Conservation (phyloP, 1,284 basidiomycete genomes). For the Abortiporus biennis region DNA sequence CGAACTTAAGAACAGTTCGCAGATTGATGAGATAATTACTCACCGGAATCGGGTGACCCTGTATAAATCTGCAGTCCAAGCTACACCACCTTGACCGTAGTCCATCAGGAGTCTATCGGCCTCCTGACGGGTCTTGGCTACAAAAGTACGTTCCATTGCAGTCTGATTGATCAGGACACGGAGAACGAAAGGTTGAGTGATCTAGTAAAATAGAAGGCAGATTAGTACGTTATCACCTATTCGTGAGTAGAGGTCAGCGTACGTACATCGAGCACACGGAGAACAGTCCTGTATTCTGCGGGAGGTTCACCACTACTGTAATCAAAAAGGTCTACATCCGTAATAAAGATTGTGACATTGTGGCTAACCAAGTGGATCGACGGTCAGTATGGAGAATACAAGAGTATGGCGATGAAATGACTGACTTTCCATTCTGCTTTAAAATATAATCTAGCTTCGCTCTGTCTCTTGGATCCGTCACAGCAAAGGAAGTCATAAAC, state of each 20-base stretch:
- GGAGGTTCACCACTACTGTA: conserved; percentile 66
- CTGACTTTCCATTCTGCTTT: conserved; percentile 50
- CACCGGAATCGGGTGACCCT: conserved; percentile 57
- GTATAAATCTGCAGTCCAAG: conserved; percentile 57
- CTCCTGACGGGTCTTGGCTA: conserved; percentile 56
- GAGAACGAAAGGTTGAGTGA: conserved; percentile 70
- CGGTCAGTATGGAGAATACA: neutral
- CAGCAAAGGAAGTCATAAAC: conserved; percentile 69
- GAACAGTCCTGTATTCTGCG: conserved; percentile 59
- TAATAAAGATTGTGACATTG: conserved; percentile 49
- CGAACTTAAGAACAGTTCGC: neutral
- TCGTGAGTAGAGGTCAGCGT: neutral
- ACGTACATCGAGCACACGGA: conserved; percentile 80
- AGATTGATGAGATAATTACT: conserved; percentile 20
- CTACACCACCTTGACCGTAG: conserved; percentile 42
- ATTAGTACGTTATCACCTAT: neutral
- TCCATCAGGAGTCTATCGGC: conserved; percentile 49
- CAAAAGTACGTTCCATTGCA: conserved; percentile 68
- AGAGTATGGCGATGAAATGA: conserved; percentile 11
- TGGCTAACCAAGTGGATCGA: neutral
- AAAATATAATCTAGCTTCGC: conserved; percentile 58
- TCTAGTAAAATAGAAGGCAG: conserved; percentile 38
- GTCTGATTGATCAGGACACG: conserved; percentile 78
- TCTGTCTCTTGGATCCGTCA: conserved; percentile 72
- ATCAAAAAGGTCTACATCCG: conserved; percentile 72